phyloP scores from a whole-genome alignment of 495 filamentous ascomycete genomes.

The Neohortaea acidophila region DNA sequence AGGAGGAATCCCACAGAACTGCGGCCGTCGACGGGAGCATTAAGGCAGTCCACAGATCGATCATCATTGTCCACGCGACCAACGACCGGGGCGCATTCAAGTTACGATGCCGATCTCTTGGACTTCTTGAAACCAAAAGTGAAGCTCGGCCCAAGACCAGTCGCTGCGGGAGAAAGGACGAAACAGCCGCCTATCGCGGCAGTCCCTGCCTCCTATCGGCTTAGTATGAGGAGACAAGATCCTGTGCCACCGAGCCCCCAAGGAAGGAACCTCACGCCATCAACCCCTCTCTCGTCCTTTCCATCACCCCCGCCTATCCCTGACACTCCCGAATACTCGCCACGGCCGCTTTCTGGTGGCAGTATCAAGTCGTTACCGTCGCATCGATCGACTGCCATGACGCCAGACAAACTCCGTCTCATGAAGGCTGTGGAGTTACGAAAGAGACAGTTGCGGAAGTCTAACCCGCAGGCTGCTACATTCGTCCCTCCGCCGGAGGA shows the following conservation, averaged over 20 bases:
- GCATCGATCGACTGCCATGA: constrained; percentile 48
- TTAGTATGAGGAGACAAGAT: constrained; percentile 14
- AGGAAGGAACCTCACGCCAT: constrained; percentile 5
- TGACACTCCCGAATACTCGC: constrained; percentile 30
- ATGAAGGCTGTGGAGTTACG: constrained; percentile 88
- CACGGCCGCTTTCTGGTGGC: constrained; percentile 35
- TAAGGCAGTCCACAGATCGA: no score
- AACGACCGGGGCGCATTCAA: no score
- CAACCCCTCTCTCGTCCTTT: constrained; percentile 6
- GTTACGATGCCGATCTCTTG: constrained; percentile 27
- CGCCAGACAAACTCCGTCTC: constrained; percentile 75
- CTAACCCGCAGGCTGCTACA: constrained; percentile 6
- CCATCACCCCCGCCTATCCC: constrained; percentile 28
- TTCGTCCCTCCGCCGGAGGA: constrained; percentile 12
- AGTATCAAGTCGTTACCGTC: constrained; percentile 31
- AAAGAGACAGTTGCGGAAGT: constrained; percentile 43
- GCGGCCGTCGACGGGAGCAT: no score
- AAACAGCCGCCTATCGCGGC: constrained; percentile 10
- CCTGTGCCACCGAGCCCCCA: constrained; percentile 17
- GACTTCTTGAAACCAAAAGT: constrained; percentile 48
- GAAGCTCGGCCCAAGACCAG: constrained; percentile 67
- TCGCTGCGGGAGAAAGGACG: constrained; percentile 8
- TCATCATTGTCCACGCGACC: no score
- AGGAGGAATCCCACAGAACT: no score
- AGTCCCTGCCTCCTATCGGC: constrained; percentile 11